Conservation (phyloP, 371 early-diverging fungal species). For the Chytridium lagenaria region DNA sequence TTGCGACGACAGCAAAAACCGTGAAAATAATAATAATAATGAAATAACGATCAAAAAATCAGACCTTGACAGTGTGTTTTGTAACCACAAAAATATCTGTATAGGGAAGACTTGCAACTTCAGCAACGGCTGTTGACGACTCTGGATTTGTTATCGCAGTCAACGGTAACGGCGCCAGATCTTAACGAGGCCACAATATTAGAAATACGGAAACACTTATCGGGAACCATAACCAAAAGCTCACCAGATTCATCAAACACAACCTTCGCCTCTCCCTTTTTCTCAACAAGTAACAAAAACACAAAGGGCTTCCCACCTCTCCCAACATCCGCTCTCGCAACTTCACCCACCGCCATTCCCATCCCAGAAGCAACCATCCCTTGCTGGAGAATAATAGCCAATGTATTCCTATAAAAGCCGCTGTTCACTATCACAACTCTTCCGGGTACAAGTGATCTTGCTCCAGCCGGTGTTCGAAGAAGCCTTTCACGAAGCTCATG, state of each 20-base stretch:
- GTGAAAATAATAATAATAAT: slow-evolving; percentile 24
- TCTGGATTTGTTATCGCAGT: slow-evolving; percentile 63
- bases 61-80: slow-evolving; percentile 45
- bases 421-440: slow-evolving; percentile 77
- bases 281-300: slow-evolving; percentile 32
- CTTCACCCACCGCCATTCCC: background rate
- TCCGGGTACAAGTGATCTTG: slow-evolving; percentile 69
- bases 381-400: slow-evolving; percentile 70
- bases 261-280: background rate
- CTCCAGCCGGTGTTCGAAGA: slow-evolving; percentile 65
- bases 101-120: slow-evolving; percentile 62
- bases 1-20: no score
- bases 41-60: background rate
- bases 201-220: background rate
- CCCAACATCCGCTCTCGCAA: slow-evolving; percentile 7
- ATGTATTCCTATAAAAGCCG: slow-evolving; percentile 66
- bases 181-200: slow-evolving; percentile 23
- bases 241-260: slow-evolving; percentile 25
- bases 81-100: slow-evolving; percentile 73
- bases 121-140: slow-evolving; percentile 50
- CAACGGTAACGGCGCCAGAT: slow-evolving; percentile 67
- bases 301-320: slow-evolving; percentile 33
- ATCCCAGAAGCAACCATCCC: slow-evolving; percentile 37
- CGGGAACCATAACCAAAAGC: background rate
- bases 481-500: slow-evolving; percentile 69